A percentile compares a stretch with the other conserved stretches of the same genome.
Conservation (phyloP, 2,329 filamentous ascomycete species). For the Parasarocladium wereldwijsianum region DNA sequence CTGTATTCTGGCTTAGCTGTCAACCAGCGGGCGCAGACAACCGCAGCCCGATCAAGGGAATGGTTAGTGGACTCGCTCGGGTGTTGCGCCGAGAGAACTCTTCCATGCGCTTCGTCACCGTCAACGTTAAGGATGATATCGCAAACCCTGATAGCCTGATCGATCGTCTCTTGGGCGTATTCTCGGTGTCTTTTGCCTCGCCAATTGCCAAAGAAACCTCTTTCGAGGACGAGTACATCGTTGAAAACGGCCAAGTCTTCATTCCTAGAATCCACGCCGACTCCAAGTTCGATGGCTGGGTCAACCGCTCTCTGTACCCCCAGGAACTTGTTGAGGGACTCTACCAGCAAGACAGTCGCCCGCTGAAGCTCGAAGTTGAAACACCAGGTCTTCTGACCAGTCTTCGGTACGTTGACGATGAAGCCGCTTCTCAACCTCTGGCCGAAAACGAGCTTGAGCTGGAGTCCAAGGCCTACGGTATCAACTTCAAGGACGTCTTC, state of each 20-base stretch:
- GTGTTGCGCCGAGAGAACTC: constrained; percentile 10
- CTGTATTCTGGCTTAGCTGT: not conserved
- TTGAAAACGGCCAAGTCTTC: constrained; percentile 6
- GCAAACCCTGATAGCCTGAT: not conserved
- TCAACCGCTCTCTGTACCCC: not conserved
- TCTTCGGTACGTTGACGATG: constrained; percentile 8
- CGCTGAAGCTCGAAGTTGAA: constrained; percentile 22
- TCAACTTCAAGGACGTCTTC: constrained; percentile 17
- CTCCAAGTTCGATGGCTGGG: constrained; percentile 2
- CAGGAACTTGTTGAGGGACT: not conserved
- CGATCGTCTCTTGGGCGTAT: not conserved
- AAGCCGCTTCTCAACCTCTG: constrained; percentile 2
- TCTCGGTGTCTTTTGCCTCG: not conserved
- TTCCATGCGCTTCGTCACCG: constrained; percentile 8
- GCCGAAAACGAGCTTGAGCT: constrained; percentile 7
- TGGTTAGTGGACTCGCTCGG: constrained; percentile 10
- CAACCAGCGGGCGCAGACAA: not conserved
- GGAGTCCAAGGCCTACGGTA: constrained; percentile 6
- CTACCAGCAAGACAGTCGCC: constrained; percentile 13
- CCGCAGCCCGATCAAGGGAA: constrained; percentile 6
- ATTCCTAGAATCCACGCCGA: constrained; percentile 1
- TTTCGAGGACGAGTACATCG: constrained; percentile 6
- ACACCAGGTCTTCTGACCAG: constrained; percentile 22
- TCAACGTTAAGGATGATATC: constrained; percentile 8
- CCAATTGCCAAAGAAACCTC: constrained; percentile 2